These are phyloP conservation scores for Penicillium paradoxum DNA, from an alignment of 495 filamentous ascomycete genomes.

Conservation along the genomic window DNA sequence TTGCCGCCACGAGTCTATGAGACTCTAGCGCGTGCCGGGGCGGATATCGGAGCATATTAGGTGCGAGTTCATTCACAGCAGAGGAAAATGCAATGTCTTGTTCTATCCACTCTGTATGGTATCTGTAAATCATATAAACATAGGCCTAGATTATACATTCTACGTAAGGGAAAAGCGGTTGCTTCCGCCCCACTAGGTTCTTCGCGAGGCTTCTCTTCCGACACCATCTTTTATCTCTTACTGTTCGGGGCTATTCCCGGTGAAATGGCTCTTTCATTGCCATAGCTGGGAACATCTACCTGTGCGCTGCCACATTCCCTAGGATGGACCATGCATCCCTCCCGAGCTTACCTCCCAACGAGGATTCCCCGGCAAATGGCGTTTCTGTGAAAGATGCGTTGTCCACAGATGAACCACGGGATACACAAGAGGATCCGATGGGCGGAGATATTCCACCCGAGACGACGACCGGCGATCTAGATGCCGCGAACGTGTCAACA, in stretches of 20 bases:
- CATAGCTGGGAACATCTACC: neutral
- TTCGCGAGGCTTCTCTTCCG: neutral
- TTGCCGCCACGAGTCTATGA: slow-evolving; percentile 73
- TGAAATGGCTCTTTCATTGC: slow-evolving; percentile 1
- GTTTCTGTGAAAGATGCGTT: slow-evolving; percentile 4
- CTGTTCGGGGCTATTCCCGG: neutral
- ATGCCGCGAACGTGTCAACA: slow-evolving; percentile 1
- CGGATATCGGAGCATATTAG: slow-evolving; percentile 60
- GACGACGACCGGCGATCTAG: neutral
- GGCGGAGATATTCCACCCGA: slow-evolving; percentile 10
- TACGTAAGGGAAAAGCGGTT: neutral
- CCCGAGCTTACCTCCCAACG: slow-evolving; percentile 18
- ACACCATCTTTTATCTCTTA: neutral
- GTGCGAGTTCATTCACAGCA: neutral
- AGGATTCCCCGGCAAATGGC: slow-evolving; percentile 14
- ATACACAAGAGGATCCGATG: slow-evolving; percentile 7
- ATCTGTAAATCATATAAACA: too few relatives aligned
- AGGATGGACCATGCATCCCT: slow-evolving; percentile 34
- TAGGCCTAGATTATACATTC: too few relatives aligned
- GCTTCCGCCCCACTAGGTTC: neutral
- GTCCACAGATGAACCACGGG: slow-evolving; percentile 2
- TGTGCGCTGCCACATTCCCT: slow-evolving; percentile 1
- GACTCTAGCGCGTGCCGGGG: slow-evolving; percentile 68
- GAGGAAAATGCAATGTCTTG: neutral
- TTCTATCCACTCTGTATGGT: neutral